These are phyloP conservation scores for Alternaria postmessia DNA, from an alignment of 2,329 filamentous ascomycete species.

Conservation along the genomic window DNA sequence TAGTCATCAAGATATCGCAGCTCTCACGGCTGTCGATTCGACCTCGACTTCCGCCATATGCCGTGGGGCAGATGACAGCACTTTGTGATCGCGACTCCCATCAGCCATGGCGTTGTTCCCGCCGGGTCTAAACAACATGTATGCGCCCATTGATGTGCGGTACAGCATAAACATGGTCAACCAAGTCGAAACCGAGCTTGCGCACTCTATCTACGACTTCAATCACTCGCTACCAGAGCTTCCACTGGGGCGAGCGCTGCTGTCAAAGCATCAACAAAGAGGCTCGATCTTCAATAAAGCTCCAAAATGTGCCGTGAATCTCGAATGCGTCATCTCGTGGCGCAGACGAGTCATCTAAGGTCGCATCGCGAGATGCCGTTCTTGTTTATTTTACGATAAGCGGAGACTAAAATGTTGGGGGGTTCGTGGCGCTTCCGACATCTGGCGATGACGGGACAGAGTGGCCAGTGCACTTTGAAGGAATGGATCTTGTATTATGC, in stretches of 20 bases:
- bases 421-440: background rate
- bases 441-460: background rate
- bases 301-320: background rate
- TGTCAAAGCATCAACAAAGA: background rate
- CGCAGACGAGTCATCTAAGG: background rate
- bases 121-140: background rate
- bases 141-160: background rate
- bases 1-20: conserved; percentile 28
- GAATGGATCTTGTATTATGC: background rate
- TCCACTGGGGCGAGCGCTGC: background rate
- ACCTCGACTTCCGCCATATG: conserved; percentile 27
- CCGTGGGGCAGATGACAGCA: background rate
- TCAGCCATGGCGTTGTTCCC: background rate
- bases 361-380: background rate
- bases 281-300: background rate
- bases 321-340: background rate
- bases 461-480: background rate
- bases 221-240: background rate
- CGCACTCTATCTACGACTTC: background rate
- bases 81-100: background rate
- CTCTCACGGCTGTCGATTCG: conserved; percentile 21
- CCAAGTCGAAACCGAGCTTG: background rate
- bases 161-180: background rate
- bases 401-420: background rate
- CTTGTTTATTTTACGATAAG: background rate